Base-by-base conservation (phyloP, 2,329 filamentous ascomycete genomes). In the Phaeoacremonium minimum region DNA sequence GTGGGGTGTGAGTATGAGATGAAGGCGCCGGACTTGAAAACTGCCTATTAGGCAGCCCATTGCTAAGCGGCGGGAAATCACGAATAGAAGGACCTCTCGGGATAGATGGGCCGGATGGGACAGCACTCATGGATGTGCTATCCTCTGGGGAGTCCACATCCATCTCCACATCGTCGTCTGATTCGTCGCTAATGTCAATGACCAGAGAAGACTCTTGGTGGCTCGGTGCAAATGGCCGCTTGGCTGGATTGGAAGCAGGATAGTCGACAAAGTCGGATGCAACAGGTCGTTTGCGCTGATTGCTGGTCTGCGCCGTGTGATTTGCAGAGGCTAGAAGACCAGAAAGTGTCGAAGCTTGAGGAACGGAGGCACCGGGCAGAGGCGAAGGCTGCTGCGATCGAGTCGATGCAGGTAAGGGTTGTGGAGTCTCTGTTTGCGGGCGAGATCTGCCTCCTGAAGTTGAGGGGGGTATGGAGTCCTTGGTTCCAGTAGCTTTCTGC, bases 181-280 rank as follows among this genome's bases (percentile, higher is more conserved):
- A 70, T 16, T 69, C 76, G 18, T 95, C 90, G 53, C 87, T 95
- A 28, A 94, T 83, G 46, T 94, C 79, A 47, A 95, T 95, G 28
- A 95, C 76, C 35, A 95, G 75, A 4, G 74, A 74, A 33, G 80
- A 71, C 16, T 82, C 71, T 35, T 73, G 65, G 16, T 70, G 67
- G 32, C 67, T 69, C 30, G 81, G 76, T 11, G 75, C 76, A 48
- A 83, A 81, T 4, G 78, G 74, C 33, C 82, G 77, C 48, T 85
- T 86, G 11, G 63, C 52, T 2, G 59, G 50, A 3, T 55, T 49
- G 1, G 53, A 50, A 12, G 61, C 53, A 0, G 67, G 61, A 15
- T 69, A 65, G n/a, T 77, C 74, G 42, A 85, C 78, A 44, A 85
- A 82, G 51, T 89, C 84, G 5, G 83, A 75, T 11, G 86, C 83